Evolutionary conservation across 441 rosid species (phyloP), one percentile per base, ranked within the genome.

Genomic region (Jatropha podagrica): DNA sequence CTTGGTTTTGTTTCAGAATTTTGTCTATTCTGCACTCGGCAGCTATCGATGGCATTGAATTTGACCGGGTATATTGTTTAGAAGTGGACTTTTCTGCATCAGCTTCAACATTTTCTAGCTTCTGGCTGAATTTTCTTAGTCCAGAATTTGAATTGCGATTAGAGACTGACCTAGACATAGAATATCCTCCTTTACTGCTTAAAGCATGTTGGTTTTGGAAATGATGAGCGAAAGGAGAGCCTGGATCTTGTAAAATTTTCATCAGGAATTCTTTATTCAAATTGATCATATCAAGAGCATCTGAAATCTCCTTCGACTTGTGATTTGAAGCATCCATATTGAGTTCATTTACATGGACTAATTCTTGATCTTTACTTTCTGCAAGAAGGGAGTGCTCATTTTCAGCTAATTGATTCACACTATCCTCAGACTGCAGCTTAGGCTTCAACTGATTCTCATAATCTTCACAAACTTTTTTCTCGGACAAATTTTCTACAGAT

Each of bases 191-290:
- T 65, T 79, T 84, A 14, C 81, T 70, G 38, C 81, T 76, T 10
- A 78, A 46, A 51, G 80, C 65, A 13, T 80, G 88, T 61, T 80
- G 85, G 77, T 77, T 83, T 18, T 82, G 86, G 72, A 84, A 83
- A 71, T 84, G 84, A 12, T 86, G 78, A 65, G 86, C 87, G 58
- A 88, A 73, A 3, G 87, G 92, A 65, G 89, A 86, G 44, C 85
- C 85, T 3, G 89, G 90, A 60, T 87, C 92, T 26, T 85, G 86
- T 49, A 92, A 42, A 37, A 91, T 72, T 77, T 78, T 84, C 54
- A 81, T 15, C 17, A 94, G 76, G 32, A 88, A 77, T 60, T 92
- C 91, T 81, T 88, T 85, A 69, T 92, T 88, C 81, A 78, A 78
- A 74, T 83, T 86, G 66, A 86, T 81, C 80, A 90, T 55, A 74